Evolutionary conservation across 345 rosid species (phyloP).

Genomic region (Heritiera fomes): DNA sequence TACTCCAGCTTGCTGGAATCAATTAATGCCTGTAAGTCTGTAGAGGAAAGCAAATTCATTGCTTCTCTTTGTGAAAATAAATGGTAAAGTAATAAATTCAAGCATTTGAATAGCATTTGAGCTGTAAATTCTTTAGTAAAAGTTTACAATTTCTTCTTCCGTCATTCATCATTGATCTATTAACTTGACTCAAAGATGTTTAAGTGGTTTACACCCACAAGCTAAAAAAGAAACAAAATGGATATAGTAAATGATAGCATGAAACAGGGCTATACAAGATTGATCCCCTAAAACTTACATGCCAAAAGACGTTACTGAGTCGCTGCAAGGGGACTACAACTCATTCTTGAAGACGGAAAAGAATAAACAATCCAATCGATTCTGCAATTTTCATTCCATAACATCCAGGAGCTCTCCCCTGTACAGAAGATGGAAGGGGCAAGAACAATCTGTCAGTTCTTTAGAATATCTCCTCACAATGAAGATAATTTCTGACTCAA

Average conservation of each 20-base stretch:
- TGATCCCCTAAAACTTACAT: not conserved
- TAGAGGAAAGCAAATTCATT: slow-evolving; percentile 18
- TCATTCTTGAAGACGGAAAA: not conserved
- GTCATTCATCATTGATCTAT: not conserved
- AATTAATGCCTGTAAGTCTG: slow-evolving; percentile 6
- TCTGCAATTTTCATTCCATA: not conserved
- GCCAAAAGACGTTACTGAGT: not conserved
- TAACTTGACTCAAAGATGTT: not conserved
- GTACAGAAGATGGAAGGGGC: not conserved
- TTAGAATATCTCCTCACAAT: slow-evolving; percentile 3
- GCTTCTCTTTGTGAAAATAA: slow-evolving; percentile 24
- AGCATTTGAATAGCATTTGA: slow-evolving; percentile 17
- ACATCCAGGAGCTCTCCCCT: not conserved
- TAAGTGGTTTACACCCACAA: not conserved
- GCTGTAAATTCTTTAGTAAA: not conserved
- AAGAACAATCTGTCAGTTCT: not conserved
- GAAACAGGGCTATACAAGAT: not conserved
- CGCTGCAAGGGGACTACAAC: not conserved
- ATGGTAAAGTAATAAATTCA: slow-evolving; percentile 19
- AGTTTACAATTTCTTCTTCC: not conserved
- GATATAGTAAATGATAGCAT: not conserved
- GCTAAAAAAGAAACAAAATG: not conserved
- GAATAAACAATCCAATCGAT: not conserved
- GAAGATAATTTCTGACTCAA: slow-evolving; percentile 36
- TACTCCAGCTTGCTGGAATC: slow-evolving; percentile 30